These are phyloP conservation scores for Halophytophthora batemanensis DNA, from an alignment of 352 stramenopile species.

Conservation along the genomic window DNA sequence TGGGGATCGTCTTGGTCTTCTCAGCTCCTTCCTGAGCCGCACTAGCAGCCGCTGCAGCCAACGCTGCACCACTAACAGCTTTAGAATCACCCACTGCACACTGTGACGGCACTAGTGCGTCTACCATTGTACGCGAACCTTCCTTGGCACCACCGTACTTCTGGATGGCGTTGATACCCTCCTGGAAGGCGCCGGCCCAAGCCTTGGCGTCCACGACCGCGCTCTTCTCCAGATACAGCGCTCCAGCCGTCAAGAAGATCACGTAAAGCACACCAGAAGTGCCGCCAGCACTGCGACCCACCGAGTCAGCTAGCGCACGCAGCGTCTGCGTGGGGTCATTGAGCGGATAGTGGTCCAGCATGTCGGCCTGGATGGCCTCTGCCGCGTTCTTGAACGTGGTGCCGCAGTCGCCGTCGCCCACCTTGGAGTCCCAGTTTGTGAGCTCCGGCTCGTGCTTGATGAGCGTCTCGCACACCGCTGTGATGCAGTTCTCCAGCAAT, in stretches of 20 bases:
- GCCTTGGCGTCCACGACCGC: slow-evolving; percentile 27
- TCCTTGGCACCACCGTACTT: slow-evolving; percentile 93
- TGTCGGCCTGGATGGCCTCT: slow-evolving; percentile 71
- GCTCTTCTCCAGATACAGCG: slow-evolving; percentile 46
- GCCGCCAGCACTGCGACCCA: slow-evolving; percentile 86
- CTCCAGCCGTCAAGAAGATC: slow-evolving; percentile 87
- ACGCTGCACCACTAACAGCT: slow-evolving; percentile 19
- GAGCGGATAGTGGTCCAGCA: slow-evolving; percentile 57
- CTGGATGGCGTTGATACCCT: slow-evolving; percentile 78
- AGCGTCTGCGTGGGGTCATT: slow-evolving; percentile 57
- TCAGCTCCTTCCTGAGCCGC: slow-evolving; percentile 89
- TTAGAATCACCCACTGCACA: slow-evolving; percentile 33
- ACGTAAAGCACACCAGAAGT: slow-evolving; percentile 94
- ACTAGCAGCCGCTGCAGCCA: slow-evolving; percentile 48
- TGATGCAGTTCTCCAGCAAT: slow-evolving; percentile 59
- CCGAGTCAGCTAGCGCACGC: slow-evolving; percentile 55
- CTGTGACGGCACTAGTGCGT: slow-evolving; percentile 91
- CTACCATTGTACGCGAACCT: slow-evolving; percentile 96
- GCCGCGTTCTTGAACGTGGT: slow-evolving; percentile 94
- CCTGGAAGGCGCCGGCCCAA: slow-evolving; percentile 55
- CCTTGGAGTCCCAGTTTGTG: slow-evolving; percentile 94
- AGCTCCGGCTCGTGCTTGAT: slow-evolving; percentile 88
- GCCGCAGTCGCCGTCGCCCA: slow-evolving; percentile 97
- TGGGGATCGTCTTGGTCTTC: slow-evolving; percentile 87
- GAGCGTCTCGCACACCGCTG: slow-evolving; percentile 68